A percentile compares a stretch with the other conserved stretches of the same genome.
These are phyloP conservation scores for Trichosporon faecale DNA, from an alignment of 1,284 basidiomycete species.

Conservation along the genomic window DNA sequence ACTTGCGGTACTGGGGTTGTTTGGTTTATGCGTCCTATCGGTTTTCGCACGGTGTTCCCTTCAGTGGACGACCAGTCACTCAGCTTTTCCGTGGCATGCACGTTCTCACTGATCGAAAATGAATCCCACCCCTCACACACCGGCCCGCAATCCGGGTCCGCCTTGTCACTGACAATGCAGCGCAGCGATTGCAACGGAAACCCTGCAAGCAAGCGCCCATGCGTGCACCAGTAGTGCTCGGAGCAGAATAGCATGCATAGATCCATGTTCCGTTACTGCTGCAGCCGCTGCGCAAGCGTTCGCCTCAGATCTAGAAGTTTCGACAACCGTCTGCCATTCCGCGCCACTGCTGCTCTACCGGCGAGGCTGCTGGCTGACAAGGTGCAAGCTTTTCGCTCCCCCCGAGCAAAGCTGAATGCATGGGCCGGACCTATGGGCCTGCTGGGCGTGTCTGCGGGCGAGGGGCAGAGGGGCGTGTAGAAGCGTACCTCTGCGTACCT, in stretches of 20 bases:
- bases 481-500: neutral
- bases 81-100: neutral
- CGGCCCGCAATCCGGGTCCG: neutral
- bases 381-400: neutral
- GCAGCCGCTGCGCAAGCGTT: neutral
- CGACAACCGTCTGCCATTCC: neutral
- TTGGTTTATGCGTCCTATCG: neutral
- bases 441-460: neutral
- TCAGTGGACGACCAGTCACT: neutral
- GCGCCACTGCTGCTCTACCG: neutral
- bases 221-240: neutral
- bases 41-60: constrained; percentile 1
- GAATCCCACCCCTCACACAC: neutral
- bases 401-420: neutral
- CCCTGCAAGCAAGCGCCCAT: neutral
- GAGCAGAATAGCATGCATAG: neutral
- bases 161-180: no score
- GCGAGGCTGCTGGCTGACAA: neutral
- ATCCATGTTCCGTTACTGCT: neutral
- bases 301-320: neutral
- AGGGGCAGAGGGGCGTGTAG: no score
- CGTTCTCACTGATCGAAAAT: constrained; percentile 1
- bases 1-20: no score
- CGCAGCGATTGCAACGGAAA: neutral
- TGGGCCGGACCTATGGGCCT: neutral